Evolutionary conservation across 169 alveolate genomes (phyloP).

Genomic region (Plasmodium coatneyi): DNA sequence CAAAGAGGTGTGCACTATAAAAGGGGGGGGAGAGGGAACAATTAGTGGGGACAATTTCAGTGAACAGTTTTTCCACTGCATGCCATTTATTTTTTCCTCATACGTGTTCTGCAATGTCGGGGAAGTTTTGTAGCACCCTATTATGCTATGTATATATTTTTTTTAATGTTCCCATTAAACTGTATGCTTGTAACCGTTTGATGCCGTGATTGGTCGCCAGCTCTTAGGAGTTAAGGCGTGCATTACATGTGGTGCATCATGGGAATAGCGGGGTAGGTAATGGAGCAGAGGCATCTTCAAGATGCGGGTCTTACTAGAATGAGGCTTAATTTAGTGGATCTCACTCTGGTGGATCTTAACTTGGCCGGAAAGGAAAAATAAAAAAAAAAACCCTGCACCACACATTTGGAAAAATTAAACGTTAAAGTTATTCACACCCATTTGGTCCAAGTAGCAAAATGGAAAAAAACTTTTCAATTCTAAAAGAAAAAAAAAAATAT

Average conservation of each 20-base stretch:
- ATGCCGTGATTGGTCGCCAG: neutral
- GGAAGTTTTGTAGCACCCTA: neutral
- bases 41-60: neutral
- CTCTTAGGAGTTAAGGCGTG: neutral
- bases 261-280: neutral
- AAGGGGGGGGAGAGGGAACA: too few relatives aligned
- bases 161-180: neutral
- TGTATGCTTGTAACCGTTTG: neutral
- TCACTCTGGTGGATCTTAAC: neutral
- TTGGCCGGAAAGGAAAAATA: neutral
- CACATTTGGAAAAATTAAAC: neutral
- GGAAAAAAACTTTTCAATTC: neutral
- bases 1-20: neutral
- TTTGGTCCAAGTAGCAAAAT: neutral
- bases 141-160: neutral
- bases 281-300: neutral
- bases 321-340: neutral
- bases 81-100: neutral
- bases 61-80: neutral
- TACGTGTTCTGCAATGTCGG: neutral
- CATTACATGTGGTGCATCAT: neutral
- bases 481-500: neutral
- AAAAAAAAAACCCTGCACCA: neutral
- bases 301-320: neutral
- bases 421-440: neutral